Evolutionary conservation across 305 asterid species (phyloP).

Genomic region (Solanum chacoense): DNA sequence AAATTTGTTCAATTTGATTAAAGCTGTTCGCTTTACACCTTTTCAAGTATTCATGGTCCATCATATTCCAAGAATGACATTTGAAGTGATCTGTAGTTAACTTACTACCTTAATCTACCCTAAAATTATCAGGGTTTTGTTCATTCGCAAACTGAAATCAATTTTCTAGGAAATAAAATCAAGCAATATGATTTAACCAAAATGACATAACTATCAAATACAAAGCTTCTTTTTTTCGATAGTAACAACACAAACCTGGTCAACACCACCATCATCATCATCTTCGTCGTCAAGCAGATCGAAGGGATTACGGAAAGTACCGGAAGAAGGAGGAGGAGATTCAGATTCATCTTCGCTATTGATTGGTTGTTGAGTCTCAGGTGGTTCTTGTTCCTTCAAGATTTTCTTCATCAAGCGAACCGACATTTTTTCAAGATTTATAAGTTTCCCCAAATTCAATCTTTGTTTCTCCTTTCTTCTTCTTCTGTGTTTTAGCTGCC

Average conservation of each 20-base stretch:
- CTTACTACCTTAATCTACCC: not conserved
- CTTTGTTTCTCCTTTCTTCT: not conserved
- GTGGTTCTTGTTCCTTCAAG: constrained; percentile 57
- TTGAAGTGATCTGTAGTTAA: not conserved
- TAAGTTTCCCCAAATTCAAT: not conserved
- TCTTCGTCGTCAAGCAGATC: constrained; percentile 56
- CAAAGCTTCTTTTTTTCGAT: not conserved
- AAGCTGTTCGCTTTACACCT: not conserved
- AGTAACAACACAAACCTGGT: constrained; percentile 31
- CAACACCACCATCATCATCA: constrained; percentile 19
- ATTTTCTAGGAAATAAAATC: not conserved
- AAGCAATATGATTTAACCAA: not conserved
- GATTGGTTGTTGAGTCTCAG: constrained; percentile 21
- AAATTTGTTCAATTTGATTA: not conserved
- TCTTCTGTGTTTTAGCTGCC: not conserved
- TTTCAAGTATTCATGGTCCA: not conserved
- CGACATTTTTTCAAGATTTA: constrained; percentile 35
- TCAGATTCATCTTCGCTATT: constrained; percentile 30
- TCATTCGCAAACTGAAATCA: not conserved
- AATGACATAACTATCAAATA: not conserved
- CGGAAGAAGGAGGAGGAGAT: constrained; percentile 32
- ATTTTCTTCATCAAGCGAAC: constrained; percentile 66
- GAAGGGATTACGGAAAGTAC: constrained; percentile 47
- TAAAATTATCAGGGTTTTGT: not conserved
- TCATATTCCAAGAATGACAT: not conserved